A percentile compares a stretch with the other conserved stretches of the same genome.
phyloP scores from a whole-genome alignment of 345 rosid genomes.

The Diplotaxis tenuifolia region DNA sequence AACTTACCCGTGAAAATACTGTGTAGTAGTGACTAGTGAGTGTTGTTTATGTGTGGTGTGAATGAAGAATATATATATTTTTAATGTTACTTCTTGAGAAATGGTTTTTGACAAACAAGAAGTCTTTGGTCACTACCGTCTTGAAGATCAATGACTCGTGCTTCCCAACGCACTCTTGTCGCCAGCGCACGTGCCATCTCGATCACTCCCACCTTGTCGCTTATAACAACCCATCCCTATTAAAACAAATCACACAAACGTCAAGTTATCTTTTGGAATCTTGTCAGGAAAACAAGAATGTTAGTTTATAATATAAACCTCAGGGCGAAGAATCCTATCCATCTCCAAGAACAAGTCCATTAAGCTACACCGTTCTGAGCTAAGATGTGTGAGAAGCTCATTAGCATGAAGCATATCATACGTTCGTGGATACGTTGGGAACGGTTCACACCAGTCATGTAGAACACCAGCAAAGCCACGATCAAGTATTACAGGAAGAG shows the following conservation, averaged over 20 bases:
- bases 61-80: neutral
- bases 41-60: neutral
- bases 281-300: neutral
- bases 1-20: constrained; percentile 27
- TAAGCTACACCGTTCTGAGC: constrained; percentile 61
- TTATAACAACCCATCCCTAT: constrained; percentile 92
- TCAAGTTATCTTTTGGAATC: neutral
- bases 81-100: constrained; percentile 58
- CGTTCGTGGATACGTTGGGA: constrained; percentile 96
- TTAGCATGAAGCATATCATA: constrained; percentile 95
- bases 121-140: constrained; percentile 92
- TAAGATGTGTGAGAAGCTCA: constrained; percentile 74
- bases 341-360: constrained; percentile 86
- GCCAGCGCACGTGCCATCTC: constrained; percentile 81
- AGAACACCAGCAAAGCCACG: constrained; percentile 88
- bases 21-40: constrained; percentile 27
- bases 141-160: constrained; percentile 89
- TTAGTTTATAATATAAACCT: constrained; percentile 47
- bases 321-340: constrained; percentile 95
- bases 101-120: constrained; percentile 92
- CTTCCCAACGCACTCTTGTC: constrained; percentile 90
- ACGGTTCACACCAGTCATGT: constrained; percentile 99
- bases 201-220: constrained; percentile 69
- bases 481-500: constrained; percentile 86
- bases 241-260: constrained; percentile 6